Evolutionary conservation across 2,329 filamentous ascomycete species (phyloP), one percentile per base, ranked within the genome.

Genomic region (Penicillium sclerotiorum): DNA sequence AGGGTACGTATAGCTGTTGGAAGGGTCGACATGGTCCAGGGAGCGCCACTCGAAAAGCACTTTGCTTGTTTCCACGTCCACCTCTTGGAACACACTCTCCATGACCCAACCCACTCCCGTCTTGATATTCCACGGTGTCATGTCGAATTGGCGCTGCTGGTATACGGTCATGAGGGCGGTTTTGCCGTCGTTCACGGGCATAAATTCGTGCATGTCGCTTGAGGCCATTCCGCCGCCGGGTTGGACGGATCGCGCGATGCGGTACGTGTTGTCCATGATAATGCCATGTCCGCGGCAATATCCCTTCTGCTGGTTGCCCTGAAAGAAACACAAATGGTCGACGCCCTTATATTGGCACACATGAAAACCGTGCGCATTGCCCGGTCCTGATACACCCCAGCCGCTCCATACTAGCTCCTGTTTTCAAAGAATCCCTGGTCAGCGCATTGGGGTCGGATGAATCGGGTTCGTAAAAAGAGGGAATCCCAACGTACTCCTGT

Each of bases 161-260:
- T 74, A 74, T 7, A 73, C 64, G 0, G 71, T 73, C 67, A 73
- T 66, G 23, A 74, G 53, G 1, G 72, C 72, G 8, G 64, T 65
- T 47, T 66, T 68, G 36, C 77, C 77, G 43, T 73, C 68, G 23
- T 75, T 71, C 40, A 78, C 73, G 28, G 75, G 67, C 50, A 66
- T 71, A 59, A 80, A 80, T 51, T 81, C 78, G 58, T 81, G 78
- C 76, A 80, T 79, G 58, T 81, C 78, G 58, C 70, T 73, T 20
- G 72, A 72, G 6, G 68, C 64, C 64, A 71, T 71, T 30, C 68
- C 68, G 18, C 68, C 71, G 2, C 68, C 67, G 1, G 72, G 63
- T 37, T 70, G 65, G 20, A 80, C 71, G 4, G 75, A 78, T 57
- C 73, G 72, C 37, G 79, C 77, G 35, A 77, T 73, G 33, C 73